Base-by-base conservation (phyloP, 139 green algal genomes). In the Asterochloris sp. region DNA sequence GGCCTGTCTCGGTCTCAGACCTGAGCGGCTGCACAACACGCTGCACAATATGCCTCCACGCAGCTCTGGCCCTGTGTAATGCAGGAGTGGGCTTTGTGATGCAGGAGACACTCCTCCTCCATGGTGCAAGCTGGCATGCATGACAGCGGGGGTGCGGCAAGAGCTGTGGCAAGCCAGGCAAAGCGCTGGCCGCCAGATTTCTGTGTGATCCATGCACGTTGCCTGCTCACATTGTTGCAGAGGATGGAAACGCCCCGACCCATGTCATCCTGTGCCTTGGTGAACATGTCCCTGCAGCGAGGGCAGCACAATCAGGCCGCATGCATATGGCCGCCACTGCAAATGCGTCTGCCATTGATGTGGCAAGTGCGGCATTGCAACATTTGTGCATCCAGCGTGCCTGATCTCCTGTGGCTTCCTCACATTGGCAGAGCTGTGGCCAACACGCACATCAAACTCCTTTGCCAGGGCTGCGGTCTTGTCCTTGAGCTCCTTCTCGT, bases 171-270 rank as follows among this genome's bases (percentile, higher is more conserved):
- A 54, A 2, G 6, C 38, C 38, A 54, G 38, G 38, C 38, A 54
- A 54, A 54, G 2, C 6, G 38, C 38, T 54, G 38, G 38, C 38
- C 38, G 38, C 38, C 38, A 54, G 6, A 54, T 2, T 54, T 54
- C 38, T 54, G 38, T 6, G 6, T 54, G 2, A 54, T 54, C 6
- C 38, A 54, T 6, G 38, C 38, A 54, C 38, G 38, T 6, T 54
- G 38, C 38, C 38, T 54, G 38, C 38, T 54, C 38, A 76, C 76
- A 66, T 82, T 82, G 67, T 85, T 82, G 12, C 77, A 82, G 38
- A 93, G 84, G 61, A 94, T 93, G 79, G 93, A 90, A 27, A 93
- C 77, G 19, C 74, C 28, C 13, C 86, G 83, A 2, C 38, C 38
- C 13, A 89, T 83, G 10, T 87, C 73, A 13, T 83, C 47, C 47